These are phyloP conservation scores for Pachysandra terminalis DNA, from an alignment of 164 flowering plant genomes.

Conservation along the genomic window DNA sequence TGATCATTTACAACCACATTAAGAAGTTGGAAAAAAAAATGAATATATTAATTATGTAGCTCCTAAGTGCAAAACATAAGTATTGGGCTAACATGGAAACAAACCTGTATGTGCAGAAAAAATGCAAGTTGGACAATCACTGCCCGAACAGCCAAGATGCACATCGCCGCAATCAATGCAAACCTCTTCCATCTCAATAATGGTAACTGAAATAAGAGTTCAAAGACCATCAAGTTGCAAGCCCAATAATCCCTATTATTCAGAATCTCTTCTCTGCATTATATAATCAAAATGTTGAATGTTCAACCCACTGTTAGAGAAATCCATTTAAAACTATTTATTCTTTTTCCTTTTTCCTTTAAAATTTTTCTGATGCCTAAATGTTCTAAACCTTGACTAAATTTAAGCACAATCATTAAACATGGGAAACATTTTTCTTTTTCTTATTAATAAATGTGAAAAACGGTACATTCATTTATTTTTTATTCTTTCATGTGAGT, in stretches of 20 bases:
- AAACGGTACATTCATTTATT: too few species aligned
- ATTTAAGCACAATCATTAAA: too few species aligned
- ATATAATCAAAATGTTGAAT: background rate
- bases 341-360: too few species aligned
- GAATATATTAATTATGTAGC: background rate
- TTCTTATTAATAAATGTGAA: too few species aligned
- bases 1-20: too few species aligned
- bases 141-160: slow-evolving; percentile 92
- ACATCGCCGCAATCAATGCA: slow-evolving; percentile 85
- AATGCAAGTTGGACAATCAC: slow-evolving; percentile 92
- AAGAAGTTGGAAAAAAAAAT: too few species aligned
- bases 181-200: slow-evolving; percentile 89
- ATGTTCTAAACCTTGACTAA: too few species aligned
- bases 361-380: too few species aligned
- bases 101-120: slow-evolving; percentile 84
- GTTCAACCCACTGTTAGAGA: background rate
- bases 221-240: slow-evolving; percentile 2
- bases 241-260: slow-evolving; percentile 1
- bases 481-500: too few species aligned
- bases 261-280: background rate
- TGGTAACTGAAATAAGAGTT: slow-evolving; percentile 54
- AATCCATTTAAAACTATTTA: too few species aligned
- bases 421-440: too few species aligned
- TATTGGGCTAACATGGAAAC: slow-evolving; percentile 2
- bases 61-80: background rate